Evolutionary conservation across 495 filamentous ascomycete genomes (phyloP).

Genomic region (Astrothelium macrocarpum): DNA sequence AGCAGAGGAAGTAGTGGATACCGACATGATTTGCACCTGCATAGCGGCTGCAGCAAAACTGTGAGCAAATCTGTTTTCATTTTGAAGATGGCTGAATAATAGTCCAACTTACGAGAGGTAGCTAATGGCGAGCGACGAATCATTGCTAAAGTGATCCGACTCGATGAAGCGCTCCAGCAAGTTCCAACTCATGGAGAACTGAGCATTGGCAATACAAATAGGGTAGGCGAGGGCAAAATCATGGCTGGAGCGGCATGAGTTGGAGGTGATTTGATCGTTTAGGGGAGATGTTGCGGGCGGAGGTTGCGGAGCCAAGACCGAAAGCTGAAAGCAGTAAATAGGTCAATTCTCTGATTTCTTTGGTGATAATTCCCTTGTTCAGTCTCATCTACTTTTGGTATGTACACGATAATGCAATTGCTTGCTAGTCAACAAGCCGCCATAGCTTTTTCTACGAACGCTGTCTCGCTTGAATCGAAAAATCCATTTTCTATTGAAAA

Average conservation of each 20-base stretch:
- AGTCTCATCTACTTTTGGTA: background rate
- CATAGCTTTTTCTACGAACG: background rate
- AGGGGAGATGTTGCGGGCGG: background rate
- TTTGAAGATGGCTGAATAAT: conserved; percentile 16
- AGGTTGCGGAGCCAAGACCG: background rate
- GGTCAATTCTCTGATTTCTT: background rate
- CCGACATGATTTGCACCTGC: conserved; percentile 59
- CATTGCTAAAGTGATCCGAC: conserved; percentile 73
- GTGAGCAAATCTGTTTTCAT: conserved; percentile 2
- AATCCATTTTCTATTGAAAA: no score
- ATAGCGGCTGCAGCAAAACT: conserved; percentile 49
- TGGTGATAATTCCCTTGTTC: background rate
- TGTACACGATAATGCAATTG: background rate
- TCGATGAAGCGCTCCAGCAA: conserved; percentile 69
- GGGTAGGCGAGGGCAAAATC: background rate
- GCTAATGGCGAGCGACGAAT: conserved; percentile 67
- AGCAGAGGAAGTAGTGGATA: conserved; percentile 70
- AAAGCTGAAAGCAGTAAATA: background rate
- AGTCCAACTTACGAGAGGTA: conserved; percentile 58
- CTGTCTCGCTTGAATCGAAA: background rate
- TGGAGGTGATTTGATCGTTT: background rate
- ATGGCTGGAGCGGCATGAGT: conserved; percentile 2
- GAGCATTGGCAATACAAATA: background rate
- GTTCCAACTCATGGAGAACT: conserved; percentile 40
- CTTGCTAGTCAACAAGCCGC: background rate